Base-by-base conservation (phyloP, 1,284 basidiomycete genomes). In the Trichosporon sp. region DNA sequence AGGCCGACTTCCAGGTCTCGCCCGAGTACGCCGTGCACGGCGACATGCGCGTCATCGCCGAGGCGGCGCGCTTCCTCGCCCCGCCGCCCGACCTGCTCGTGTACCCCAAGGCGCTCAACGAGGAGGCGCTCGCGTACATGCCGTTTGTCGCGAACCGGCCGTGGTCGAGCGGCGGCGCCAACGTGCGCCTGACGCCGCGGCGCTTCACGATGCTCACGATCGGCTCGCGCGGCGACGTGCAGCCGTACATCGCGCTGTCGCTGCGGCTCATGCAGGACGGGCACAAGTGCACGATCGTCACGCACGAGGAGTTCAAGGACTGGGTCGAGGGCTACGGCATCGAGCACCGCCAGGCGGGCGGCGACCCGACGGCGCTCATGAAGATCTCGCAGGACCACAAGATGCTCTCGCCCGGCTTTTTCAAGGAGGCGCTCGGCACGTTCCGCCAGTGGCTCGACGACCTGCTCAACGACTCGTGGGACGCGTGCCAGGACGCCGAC, bases 381-480 rank as follows among this genome's bases (percentile, higher is more conserved):
- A 87, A 90, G 60, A 92, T 97, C 73, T 80, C 77, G 47, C 81
- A 83, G 29, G 85, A 85, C 65, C 88, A 91, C 77, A 81, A 90
- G 86, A 92, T 92, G 87, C 92, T 92, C 81, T 91, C 90, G 0
- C 88, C 91, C 0, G 88, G 90, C n/a, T 93, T 92, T 79, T 89
- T 92, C 84, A 90, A 87, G 75, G 89, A 91, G 78, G 89, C 89
- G 56, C 80, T 92, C 6, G 83, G 84, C 11, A 75, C 88, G 90
- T 98, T 98, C 86, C 91, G 96, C 67, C 92, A 92, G 25, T 99
- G 96, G 96, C 86, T 98, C 65, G 96, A 98, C 78, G 96, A 98
- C 78, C 86, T 99, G 4, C 87, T 99, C 38, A 90, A 90, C 79
- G 94, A 93, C 0, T 92, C 94, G 1, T 98, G 94, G 93, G 89